A percentile compares a stretch with the other conserved stretches of the same genome.
These are phyloP conservation scores for Aphanocladium album DNA, from an alignment of 2,329 filamentous ascomycete genomes.

Conservation along the genomic window DNA sequence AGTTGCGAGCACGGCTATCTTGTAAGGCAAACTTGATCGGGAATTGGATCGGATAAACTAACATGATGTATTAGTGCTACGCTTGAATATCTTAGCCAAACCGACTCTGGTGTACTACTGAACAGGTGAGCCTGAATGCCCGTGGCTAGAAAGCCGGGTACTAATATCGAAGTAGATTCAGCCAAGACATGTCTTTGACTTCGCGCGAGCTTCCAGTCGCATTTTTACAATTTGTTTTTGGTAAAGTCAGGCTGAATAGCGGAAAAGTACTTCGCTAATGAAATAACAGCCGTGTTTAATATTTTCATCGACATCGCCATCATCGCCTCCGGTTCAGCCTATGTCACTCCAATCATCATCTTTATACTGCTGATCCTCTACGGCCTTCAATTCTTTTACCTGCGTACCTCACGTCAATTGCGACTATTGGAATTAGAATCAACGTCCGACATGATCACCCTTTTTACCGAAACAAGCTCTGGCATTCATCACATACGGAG, in stretches of 20 bases:
- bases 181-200: constrained; percentile 2
- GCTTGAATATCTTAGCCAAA: neutral
- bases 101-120: neutral
- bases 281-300: constrained; percentile 25
- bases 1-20: neutral
- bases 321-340: neutral
- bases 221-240: neutral
- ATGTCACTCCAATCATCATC: neutral
- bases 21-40: neutral
- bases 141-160: neutral
- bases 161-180: neutral
- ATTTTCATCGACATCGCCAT: constrained; percentile 20
- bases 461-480: constrained; percentile 31
- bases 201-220: neutral
- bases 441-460: constrained; percentile 39
- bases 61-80: neutral
- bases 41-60: neutral
- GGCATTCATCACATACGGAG: constrained; percentile 21
- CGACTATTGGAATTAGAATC: constrained; percentile 50
- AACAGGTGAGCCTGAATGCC: neutral
- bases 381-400: constrained; percentile 19
- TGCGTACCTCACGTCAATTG: constrained; percentile 50
- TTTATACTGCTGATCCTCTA: constrained; percentile 3
- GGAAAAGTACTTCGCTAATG: neutral
- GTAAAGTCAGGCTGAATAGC: neutral